phyloP scores from a whole-genome alignment of 2,329 filamentous ascomycete species.

The Hypoxylon sp. region DNA sequence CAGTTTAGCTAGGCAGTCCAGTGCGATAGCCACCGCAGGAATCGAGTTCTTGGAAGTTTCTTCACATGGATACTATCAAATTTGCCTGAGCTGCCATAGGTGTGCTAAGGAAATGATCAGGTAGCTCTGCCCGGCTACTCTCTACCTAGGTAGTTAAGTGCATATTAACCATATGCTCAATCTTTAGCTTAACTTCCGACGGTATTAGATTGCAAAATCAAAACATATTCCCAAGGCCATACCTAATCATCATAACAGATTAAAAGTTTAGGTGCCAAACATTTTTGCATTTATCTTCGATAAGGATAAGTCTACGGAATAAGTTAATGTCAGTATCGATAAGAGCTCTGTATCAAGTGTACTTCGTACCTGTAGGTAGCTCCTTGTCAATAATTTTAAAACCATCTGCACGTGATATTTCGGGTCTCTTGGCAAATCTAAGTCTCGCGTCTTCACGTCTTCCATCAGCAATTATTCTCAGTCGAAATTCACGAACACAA shows the following conservation, averaged over 20 bases:
- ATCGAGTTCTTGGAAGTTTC: neutral
- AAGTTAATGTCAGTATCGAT: no score
- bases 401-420: no score
- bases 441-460: no score
- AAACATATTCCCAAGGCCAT: no score
- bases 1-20: neutral
- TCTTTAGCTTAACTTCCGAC: neutral
- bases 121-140: neutral
- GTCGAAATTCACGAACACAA: conserved; percentile 2
- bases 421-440: no score
- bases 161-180: neutral
- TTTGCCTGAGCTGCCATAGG: no score
- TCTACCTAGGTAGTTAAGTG: neutral
- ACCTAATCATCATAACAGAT: no score
- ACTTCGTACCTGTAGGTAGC: no score
- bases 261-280: neutral
- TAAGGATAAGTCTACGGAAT: no score
- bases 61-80: neutral
- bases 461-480: conserved; percentile 6
- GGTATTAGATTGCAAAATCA: neutral
- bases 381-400: no score
- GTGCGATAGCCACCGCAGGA: neutral
- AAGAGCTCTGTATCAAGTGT: no score
- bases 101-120: neutral
- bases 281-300: no score